These are phyloP conservation scores for Crassisporium funariophilum DNA, from an alignment of 768 basidiomycete genomes.

Conservation along the genomic window DNA sequence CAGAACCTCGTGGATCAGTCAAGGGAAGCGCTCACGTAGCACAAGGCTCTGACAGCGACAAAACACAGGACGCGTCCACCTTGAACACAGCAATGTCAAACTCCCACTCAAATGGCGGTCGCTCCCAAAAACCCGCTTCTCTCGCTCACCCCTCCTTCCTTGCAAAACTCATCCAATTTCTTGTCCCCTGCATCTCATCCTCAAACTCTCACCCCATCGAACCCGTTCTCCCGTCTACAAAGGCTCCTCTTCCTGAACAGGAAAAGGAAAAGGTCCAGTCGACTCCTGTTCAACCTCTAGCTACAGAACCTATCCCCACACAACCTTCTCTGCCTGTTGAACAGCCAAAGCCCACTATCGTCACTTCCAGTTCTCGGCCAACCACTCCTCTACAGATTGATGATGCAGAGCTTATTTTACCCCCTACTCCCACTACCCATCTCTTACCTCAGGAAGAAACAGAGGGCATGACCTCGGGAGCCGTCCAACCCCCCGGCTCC, in stretches of 20 bases:
- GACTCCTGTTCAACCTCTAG: conserved; percentile 17
- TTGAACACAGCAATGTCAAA: conserved; percentile 22
- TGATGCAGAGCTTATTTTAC: conserved; percentile 37
- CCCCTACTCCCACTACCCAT: conserved; percentile 37
- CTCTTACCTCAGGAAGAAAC: conserved; percentile 68
- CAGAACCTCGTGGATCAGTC: conserved; percentile 24
- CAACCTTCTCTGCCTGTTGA: conserved; percentile 12
- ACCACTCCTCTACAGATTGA: conserved; percentile 20
- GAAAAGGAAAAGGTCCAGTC: conserved; percentile 6
- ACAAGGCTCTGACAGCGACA: conserved; percentile 20
- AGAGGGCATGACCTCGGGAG: conserved; percentile 87
- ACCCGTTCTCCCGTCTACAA: conserved; percentile 30
- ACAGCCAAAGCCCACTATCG: conserved; percentile 19
- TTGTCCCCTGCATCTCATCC: conserved; percentile 69
- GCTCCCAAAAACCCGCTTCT: conserved; percentile 13
- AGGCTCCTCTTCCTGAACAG: conserved; percentile 19
- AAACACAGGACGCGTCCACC: conserved; percentile 29
- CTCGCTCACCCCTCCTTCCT: conserved; percentile 53
- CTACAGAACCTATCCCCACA: conserved; percentile 9
- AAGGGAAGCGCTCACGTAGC: conserved; percentile 17
- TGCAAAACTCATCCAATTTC: conserved; percentile 57
- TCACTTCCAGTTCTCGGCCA: conserved; percentile 16
- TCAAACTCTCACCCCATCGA: conserved; percentile 45
- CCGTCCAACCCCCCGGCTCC: conserved; percentile 89
- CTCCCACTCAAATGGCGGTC: conserved; percentile 11